Base-by-base conservation (phyloP, 768 basidiomycete species). In the Cubamyces sp. region DNA sequence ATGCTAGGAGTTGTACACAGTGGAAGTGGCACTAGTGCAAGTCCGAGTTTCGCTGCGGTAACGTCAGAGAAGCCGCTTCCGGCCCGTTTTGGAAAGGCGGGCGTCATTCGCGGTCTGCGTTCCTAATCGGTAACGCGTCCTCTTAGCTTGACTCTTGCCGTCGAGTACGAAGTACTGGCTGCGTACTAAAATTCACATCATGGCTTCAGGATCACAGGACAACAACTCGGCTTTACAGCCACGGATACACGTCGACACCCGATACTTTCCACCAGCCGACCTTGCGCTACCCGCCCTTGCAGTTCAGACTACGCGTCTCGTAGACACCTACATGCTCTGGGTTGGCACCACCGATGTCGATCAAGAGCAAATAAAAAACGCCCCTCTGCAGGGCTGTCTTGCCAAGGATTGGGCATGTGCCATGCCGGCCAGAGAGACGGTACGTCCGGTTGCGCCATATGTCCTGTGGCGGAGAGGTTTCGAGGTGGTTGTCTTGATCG, bases 281-380 rank as follows among this genome's bases (percentile, higher is more conserved):
- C 73, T 78, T 48, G 77, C 81, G 18, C 71, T 83, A 50, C 87
- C 87, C 16, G 80, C 82, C 47, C 77, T 91, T 43, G 87, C 77
- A 18, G 76, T 94, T 58, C 87, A 91, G 64, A 77, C 88, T 62
- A 92, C 86, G 47, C 76, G 76, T 62, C 74, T 94, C 57, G 83
- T 84, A 50, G 85, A 85, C 67, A 87, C 88, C 58, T 92, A 88
- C 75, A 92, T 94, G 90, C 69, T 94, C 54, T 94, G 92, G 92
- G 77, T 88, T 34, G 91, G 91, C 1, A 77, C 74, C n/a, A 85
- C 84, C 19, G 81, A 83, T 26, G 77, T 75, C 42, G 50, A 72
- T 45, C 74, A 82, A 21, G 81, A 84, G 42, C 78, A 77, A 28
- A 59, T 73, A 51, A 72, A 76, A 54, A 78, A 77, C 56, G 84